Conservation (phyloP, 1,139 yeast genomes). For the Yamadazyma membranifaciens region DNA sequence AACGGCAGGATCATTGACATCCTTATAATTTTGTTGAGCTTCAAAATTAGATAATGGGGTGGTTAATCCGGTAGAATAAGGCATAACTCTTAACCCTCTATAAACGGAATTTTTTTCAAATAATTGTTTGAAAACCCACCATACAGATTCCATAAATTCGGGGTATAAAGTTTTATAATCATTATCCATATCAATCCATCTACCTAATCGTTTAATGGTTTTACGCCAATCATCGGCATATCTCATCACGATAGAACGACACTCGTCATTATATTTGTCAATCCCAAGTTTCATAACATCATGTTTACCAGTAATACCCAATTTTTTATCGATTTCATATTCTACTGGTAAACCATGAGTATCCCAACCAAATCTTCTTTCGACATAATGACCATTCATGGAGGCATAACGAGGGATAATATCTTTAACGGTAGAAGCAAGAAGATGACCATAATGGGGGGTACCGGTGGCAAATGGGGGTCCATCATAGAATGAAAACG, state of each 20-base stretch:
- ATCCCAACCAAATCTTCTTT: conserved; percentile 99
- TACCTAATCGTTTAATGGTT: conserved; percentile 89
- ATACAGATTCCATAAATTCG: conserved; percentile 92
- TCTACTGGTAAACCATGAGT: conserved; percentile 99
- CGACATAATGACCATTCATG: conserved; percentile 95
- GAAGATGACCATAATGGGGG: conserved; percentile 96
- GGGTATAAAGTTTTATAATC: conserved; percentile 98
- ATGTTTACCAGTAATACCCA: conserved; percentile 88
- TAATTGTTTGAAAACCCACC: conserved; percentile 97
- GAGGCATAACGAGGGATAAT: conserved; percentile 97
- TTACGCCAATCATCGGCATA: conserved; percentile 93
- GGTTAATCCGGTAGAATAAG: conserved; percentile 95
- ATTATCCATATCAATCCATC: conserved; percentile 99
- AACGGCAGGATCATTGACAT: conserved; percentile 94
- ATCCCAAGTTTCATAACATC: conserved; percentile 94
- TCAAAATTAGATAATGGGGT: conserved; percentile 97
- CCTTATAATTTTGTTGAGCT: conserved; percentile 98
- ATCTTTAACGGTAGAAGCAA: conserved; percentile 96
- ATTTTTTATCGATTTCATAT: conserved; percentile 96
- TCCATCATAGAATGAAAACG: conserved; percentile 94
- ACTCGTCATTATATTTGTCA: conserved; percentile 88
- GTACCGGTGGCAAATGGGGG: conserved; percentile 99
- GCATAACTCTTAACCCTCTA: conserved; percentile 97
- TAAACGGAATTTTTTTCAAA: conserved; percentile 84
- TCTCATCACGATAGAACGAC: conserved; percentile 96